Percentiles rank a stretch among this genome's conserved stretches.
phyloP scores from a whole-genome alignment of 768 basidiomycete genomes.

The Chiua virens region DNA sequence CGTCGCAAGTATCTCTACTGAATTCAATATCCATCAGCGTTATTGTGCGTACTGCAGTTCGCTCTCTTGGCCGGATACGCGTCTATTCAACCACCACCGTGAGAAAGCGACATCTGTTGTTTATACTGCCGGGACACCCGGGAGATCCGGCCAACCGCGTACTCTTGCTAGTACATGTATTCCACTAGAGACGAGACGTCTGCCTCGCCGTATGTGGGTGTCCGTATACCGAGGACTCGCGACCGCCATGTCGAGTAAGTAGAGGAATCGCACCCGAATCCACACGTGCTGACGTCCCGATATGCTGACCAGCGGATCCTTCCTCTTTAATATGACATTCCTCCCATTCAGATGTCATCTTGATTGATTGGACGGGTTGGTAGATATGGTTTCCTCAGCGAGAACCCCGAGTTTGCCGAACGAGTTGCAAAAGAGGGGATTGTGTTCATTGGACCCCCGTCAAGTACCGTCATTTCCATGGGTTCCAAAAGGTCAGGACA shows the following conservation, averaged over 20 bases:
- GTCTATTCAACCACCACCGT: slow-evolving; percentile 8
- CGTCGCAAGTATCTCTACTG: no score
- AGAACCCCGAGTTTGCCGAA: slow-evolving; percentile 83
- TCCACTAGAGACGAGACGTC: neutral
- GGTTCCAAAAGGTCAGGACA: slow-evolving; percentile 82
- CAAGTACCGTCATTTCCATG: slow-evolving; percentile 88
- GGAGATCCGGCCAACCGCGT: slow-evolving; percentile 8
- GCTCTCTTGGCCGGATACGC: slow-evolving; percentile 24
- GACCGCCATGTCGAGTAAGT: slow-evolving; percentile 19
- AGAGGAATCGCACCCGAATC: neutral
- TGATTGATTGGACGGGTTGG: neutral
- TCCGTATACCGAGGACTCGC: slow-evolving; percentile 14
- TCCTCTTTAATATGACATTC: slow-evolving; percentile 31
- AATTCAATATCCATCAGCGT: no score
- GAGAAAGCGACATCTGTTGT: slow-evolving; percentile 4
- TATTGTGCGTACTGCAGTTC: slow-evolving; percentile 27
- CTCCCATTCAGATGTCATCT: neutral
- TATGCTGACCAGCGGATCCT: neutral
- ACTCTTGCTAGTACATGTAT: slow-evolving; percentile 1
- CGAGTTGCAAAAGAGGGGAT: slow-evolving; percentile 75
- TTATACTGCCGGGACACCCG: slow-evolving; percentile 5
- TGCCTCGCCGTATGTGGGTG: neutral
- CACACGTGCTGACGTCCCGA: neutral
- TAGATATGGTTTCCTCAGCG: slow-evolving; percentile 89
- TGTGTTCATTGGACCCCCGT: slow-evolving; percentile 88